Base-by-base conservation (phyloP, 2,329 filamentous ascomycete species). In the Penicillium sumatraense region DNA sequence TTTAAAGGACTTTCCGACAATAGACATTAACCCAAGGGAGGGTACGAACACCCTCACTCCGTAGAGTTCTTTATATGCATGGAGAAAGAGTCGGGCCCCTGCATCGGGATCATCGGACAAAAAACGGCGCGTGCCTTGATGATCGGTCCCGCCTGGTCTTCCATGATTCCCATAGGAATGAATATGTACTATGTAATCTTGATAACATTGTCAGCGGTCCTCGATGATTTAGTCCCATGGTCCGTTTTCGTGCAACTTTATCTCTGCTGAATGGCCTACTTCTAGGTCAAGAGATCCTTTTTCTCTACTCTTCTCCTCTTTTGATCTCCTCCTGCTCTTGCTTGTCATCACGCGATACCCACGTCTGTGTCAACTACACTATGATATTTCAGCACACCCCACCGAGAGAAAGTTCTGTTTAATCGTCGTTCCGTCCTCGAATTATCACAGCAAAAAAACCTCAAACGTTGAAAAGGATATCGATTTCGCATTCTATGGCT, bases 181-280 rank as follows among this genome's bases (percentile, higher is more conserved):
- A n/a, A n/a, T n/a, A n/a, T n/a, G n/a, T n/a, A 8, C 35, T 38
- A 68, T 68, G 66, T 69, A 69, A 72, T 68, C 51, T 63, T 71
- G 68, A 72, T 68, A 67, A 56, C 62, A 68, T 66, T 24, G 49
- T 48, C 56, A 49, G 50, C 58, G 53, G 48, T 46, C 38, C 49
- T 53, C 56, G 63, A 61, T 72, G 68, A 71, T 62, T 64, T 56
- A 60, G 61, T 63, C 71, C 63, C 67, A 65, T 68, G 67, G 60
- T 62, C 66, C 67, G 64, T 61, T 68, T 67, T 58, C 65, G 60
- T 63, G 56, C 60, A 57, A 58, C 50, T 63, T 49, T 56, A 60
- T 60, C 62, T 42, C 54, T 26, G 38, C 42, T 38, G 51, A 53
- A 47, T 51, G 57, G 16, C 51, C 49, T 64, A 67, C 56, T 68